Evolutionary conservation across 2,329 filamentous ascomycete species (phyloP), one percentile per base, ranked within the genome.

Genomic region (Lasiodiplodia sp.): DNA sequence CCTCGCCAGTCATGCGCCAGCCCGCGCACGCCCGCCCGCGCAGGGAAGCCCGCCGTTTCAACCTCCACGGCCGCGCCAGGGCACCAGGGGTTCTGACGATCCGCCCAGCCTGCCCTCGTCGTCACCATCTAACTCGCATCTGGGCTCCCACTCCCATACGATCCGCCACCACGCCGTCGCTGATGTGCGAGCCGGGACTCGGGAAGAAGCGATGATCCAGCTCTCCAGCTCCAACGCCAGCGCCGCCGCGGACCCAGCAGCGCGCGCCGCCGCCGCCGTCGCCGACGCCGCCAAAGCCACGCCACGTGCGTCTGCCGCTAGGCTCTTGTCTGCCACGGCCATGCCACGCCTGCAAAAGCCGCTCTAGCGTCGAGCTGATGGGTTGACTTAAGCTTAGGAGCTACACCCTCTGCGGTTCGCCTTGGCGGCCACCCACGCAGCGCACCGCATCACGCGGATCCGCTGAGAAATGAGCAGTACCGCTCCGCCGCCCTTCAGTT

Each of bases 391-490:
- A 64, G 47, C 60, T 64, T 52, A 52, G 44, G 31, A 64, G 47
- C 60, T 63, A 63, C 58, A 12, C 58, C 44, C 58, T 28, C 40
- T 63, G 21, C 44, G 58, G 58, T 34, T 16, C 47, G 18, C n/a
- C 60, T 64, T 64, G 60, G 44, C 60, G 44, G 40, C 60, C 44
- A 64, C 18, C 47, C 60, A 52, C 44, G 60, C 60, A 63, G 58
- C 31, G 31, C 58, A 64, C 60, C 60, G 60, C 60, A 64, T 64
- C 60, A 64, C 60, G 60, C 60, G 60, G 44, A 49, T 21, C 28
- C 31, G 60, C 47, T 64, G 28, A 63, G 58, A 63, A 63, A 63
- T 63, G 58, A 63, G 58, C 58, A 63, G 58, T 63, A 49, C 58
- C 40, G 58, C 58, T 60, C 57, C 57, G 57, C 57, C 38, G 31